Evolutionary conservation across 345 rosid species (phyloP).

Genomic region (Arabidopsis suecica): DNA sequence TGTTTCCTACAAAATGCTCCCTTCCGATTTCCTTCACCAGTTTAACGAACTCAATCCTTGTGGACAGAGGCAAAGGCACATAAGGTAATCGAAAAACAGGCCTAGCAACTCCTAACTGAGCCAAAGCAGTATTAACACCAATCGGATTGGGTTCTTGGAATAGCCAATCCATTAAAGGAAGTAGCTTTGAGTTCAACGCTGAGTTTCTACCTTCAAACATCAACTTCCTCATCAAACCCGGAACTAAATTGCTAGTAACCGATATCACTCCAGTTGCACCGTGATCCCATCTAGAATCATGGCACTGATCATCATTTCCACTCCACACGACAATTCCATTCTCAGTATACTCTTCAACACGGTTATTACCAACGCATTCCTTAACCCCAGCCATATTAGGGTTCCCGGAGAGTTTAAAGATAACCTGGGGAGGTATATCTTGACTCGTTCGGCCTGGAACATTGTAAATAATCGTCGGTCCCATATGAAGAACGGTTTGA

Average conservation of each 20-base stretch:
- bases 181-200: slow-evolving; percentile 60
- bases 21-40: slow-evolving; percentile 74
- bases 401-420: slow-evolving; percentile 61
- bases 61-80: slow-evolving; percentile 66
- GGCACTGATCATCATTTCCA: slow-evolving; percentile 87
- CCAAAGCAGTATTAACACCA: slow-evolving; percentile 87
- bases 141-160: slow-evolving; percentile 82
- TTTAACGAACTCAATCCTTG: slow-evolving; percentile 73
- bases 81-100: slow-evolving; percentile 87
- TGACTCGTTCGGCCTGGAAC: slow-evolving; percentile 86
- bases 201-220: slow-evolving; percentile 72
- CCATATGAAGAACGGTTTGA: slow-evolving; percentile 74
- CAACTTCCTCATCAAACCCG: slow-evolving; percentile 64
- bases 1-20: slow-evolving; percentile 75
- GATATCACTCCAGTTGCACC: slow-evolving; percentile 83
- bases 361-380: slow-evolving; percentile 76
- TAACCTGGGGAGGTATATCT: slow-evolving; percentile 71
- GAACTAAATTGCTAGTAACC: slow-evolving; percentile 78
- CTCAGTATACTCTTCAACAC: slow-evolving; percentile 64
- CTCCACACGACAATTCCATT: slow-evolving; percentile 83
- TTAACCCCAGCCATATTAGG: slow-evolving; percentile 76
- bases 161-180: slow-evolving; percentile 81
- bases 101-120: slow-evolving; percentile 81
- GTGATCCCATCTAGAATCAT: slow-evolving; percentile 78
- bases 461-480: slow-evolving; percentile 84